Percentiles rank a stretch among this genome's conserved stretches.
These are phyloP conservation scores for Trametes sp. DNA, from an alignment of 1,284 basidiomycete genomes.

Conservation along the genomic window DNA sequence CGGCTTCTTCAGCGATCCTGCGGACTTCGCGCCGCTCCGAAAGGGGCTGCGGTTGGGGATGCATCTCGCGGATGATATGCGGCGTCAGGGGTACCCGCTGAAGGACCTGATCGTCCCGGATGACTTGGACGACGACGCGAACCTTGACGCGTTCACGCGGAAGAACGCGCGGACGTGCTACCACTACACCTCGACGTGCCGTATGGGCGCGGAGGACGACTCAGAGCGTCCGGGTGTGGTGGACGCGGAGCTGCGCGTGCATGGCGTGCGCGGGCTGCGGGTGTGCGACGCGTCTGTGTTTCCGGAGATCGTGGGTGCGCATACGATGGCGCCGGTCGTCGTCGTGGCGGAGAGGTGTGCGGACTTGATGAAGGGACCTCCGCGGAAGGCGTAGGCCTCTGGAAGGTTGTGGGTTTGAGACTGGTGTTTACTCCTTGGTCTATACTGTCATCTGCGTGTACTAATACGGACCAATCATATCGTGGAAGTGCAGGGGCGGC, in stretches of 20 bases:
- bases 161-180: slow-evolving; percentile 41
- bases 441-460: too few relatives aligned
- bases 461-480: too few relatives aligned
- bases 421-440: neutral
- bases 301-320: slow-evolving; percentile 45
- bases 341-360: slow-evolving; percentile 44
- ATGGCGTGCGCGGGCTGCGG: slow-evolving; percentile 51
- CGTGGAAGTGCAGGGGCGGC: too few relatives aligned
- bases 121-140: slow-evolving; percentile 33
- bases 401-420: neutral
- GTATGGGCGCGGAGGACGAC: slow-evolving; percentile 47
- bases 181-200: slow-evolving; percentile 48
- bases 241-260: slow-evolving; percentile 56
- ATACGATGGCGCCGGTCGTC: slow-evolving; percentile 47
- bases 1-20: slow-evolving; percentile 36
- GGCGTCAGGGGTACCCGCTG: slow-evolving; percentile 42
- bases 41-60: slow-evolving; percentile 38
- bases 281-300: slow-evolving; percentile 52
- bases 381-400: neutral
- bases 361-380: slow-evolving; percentile 16
- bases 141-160: slow-evolving; percentile 41
- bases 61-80: slow-evolving; percentile 41
- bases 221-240: slow-evolving; percentile 49
- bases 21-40: slow-evolving; percentile 38
- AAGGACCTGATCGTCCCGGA: slow-evolving; percentile 41